Evolutionary conservation across 2,329 filamentous ascomycete species (phyloP).

Genomic region (Pezicula neosporulosa): DNA sequence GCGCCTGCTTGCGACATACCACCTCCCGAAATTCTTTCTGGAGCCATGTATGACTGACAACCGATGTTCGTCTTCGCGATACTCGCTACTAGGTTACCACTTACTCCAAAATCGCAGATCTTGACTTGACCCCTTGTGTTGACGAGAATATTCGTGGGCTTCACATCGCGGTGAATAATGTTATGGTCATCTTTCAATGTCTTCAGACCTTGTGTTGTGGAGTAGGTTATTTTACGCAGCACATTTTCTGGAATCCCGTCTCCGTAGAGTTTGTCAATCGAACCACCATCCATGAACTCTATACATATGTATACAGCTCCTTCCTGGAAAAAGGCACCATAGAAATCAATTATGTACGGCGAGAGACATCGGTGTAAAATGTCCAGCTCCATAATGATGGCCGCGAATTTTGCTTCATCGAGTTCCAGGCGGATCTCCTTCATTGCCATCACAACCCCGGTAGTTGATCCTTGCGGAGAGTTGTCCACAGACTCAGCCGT

Average conservation of each 20-base stretch:
- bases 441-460: constrained; percentile 94
- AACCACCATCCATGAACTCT: constrained; percentile 98
- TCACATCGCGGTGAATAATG: constrained; percentile 98
- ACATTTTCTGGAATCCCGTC: constrained; percentile 88
- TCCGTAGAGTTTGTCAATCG: constrained; percentile 91
- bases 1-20: constrained; percentile 69
- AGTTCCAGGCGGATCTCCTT: constrained; percentile 96
- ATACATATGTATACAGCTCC: constrained; percentile 99
- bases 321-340: constrained; percentile 98
- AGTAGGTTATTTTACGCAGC: constrained; percentile 83
- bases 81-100: constrained; percentile 92
- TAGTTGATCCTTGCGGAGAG: constrained; percentile 44
- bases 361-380: constrained; percentile 93
- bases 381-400: constrained; percentile 96
- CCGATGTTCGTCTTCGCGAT: constrained; percentile 99
- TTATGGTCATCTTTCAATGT: constrained; percentile 96
- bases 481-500: constrained; percentile 29
- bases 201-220: constrained; percentile 88
- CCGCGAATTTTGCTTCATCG: constrained; percentile 93
- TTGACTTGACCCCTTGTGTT: constrained; percentile 91
- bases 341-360: constrained; percentile 97
- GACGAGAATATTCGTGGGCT: constrained; percentile 96
- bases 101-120: constrained; percentile 98
- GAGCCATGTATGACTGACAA: constrained; percentile 99
- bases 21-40: constrained; percentile 88